phyloP scores from a whole-genome alignment of 2,329 filamentous ascomycete species.

The Fusarium haematococcum region DNA sequence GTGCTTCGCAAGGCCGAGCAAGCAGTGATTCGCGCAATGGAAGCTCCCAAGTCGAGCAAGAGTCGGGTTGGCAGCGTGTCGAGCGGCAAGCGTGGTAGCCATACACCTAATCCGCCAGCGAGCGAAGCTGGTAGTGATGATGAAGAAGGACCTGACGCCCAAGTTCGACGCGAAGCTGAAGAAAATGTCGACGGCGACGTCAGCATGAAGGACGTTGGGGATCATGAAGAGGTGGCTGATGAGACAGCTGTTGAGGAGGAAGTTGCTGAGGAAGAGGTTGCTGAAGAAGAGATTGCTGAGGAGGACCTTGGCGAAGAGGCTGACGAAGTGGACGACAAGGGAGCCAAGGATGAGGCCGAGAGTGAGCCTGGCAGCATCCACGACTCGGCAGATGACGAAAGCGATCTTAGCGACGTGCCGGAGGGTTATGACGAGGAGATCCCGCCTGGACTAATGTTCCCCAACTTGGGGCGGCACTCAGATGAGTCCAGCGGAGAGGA shows the following conservation, averaged over 20 bases:
- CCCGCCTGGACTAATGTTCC: slow-evolving; percentile 65
- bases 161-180: slow-evolving; percentile 51
- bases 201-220: slow-evolving; percentile 59
- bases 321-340: slow-evolving; percentile 51
- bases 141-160: slow-evolving; percentile 56
- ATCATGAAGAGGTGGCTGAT: slow-evolving; percentile 46
- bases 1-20: slow-evolving; percentile 72
- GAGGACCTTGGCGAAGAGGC: slow-evolving; percentile 48
- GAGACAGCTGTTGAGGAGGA: slow-evolving; percentile 44
- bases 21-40: slow-evolving; percentile 63
- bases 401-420: slow-evolving; percentile 74
- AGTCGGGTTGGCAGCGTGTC: slow-evolving; percentile 64
- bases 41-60: slow-evolving; percentile 62
- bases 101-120: slow-evolving; percentile 51
- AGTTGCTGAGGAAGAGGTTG: slow-evolving; percentile 42
- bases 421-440: slow-evolving; percentile 69
- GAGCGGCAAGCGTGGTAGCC: slow-evolving; percentile 60
- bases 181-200: slow-evolving; percentile 49
- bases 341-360: slow-evolving; percentile 46
- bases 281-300: slow-evolving; percentile 45
- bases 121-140: slow-evolving; percentile 54
- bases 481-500: slow-evolving; percentile 52
- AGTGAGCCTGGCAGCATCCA: slow-evolving; percentile 66
- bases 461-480: slow-evolving; percentile 54
- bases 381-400: slow-evolving; percentile 76